Evolutionary conservation across 2,329 filamentous ascomycete genomes (phyloP), one percentile per base, ranked within the genome.

Genomic region (Thyridium curvatum): DNA sequence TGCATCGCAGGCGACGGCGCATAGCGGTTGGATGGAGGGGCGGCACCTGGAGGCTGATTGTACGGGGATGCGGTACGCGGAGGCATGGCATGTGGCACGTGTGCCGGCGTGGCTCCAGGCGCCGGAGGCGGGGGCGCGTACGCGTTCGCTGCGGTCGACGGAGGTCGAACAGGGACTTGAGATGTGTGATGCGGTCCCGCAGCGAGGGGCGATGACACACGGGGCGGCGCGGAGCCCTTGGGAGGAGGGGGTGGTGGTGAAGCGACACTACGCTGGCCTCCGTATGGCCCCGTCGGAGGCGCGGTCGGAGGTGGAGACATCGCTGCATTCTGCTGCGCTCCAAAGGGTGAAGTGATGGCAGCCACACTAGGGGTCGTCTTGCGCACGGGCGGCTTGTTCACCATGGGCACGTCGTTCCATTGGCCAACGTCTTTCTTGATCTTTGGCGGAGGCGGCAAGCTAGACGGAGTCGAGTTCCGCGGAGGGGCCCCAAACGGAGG

Each of bases 391-490:
- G 84, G 73, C 66, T 91, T 87, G 34, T 78, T 73, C 34, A 97
- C 85, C 52, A 95, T 76, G 2, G 93, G 93, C 37, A 94, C 84
- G 60, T 98, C 93, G 51, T 98, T 98, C 93, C 93, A 98, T 51
- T 86, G 84, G 18, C 82, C 78, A 46, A 82, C 82, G 46, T 84
- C 83, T 54, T 81, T 82, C 40, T 79, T 79, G 41, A 77, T 69
- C 53, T 79, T 80, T 9, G 86, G 78, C 14, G 86, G 79, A 16
- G 88, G 82, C 31, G 79, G 71, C 17, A 73, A 72, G 12, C 77
- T 72, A 13, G 86, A 83, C n/a, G 82, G 75, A 29, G 79, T 81
- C 18, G 77, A 72, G 44, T 77, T 79, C 45, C 84, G 78, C 38
- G 69, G 56, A 12, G 60, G 54, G n/a, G 53, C 53, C 32, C 54